Evolutionary conservation across 1,284 basidiomycete species (phyloP).

Genomic region (Marasmius tenuissimus): DNA sequence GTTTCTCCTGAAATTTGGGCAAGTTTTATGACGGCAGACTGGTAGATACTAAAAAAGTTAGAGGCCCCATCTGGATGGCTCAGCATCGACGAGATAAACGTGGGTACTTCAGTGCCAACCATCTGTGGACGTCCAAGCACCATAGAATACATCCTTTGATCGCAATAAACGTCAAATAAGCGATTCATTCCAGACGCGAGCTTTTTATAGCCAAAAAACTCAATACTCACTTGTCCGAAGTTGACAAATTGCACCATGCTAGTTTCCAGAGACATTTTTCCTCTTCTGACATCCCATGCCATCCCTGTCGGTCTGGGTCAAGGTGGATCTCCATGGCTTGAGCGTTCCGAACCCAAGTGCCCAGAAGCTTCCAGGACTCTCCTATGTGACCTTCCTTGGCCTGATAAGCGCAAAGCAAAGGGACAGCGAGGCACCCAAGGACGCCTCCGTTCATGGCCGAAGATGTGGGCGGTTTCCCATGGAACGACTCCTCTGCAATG

Average conservation of each 20-base stretch:
- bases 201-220: background rate
- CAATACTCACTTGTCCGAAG: slow-evolving; percentile 45
- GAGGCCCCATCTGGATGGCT: slow-evolving; percentile 34
- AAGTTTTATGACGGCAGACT: slow-evolving; percentile 36
- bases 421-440: slow-evolving; percentile 45
- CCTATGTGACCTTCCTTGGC: slow-evolving; percentile 46
- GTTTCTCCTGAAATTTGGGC: slow-evolving; percentile 40
- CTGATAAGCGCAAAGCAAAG: slow-evolving; percentile 45
- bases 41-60: slow-evolving; percentile 36
- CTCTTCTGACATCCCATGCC: slow-evolving; percentile 48
- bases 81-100: slow-evolving; percentile 35
- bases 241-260: slow-evolving; percentile 50
- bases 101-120: slow-evolving; percentile 34
- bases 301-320: slow-evolving; percentile 46
- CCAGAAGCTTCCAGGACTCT: slow-evolving; percentile 55
- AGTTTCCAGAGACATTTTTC: slow-evolving; percentile 43
- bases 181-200: slow-evolving; percentile 3
- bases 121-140: slow-evolving; percentile 46
- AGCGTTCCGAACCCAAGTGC: slow-evolving; percentile 42
- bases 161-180: background rate
- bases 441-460: slow-evolving; percentile 47
- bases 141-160: slow-evolving; percentile 41
- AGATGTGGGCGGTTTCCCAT: slow-evolving; percentile 36
- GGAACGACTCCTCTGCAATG: slow-evolving; percentile 45
- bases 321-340: slow-evolving; percentile 52